Base-by-base conservation (phyloP, 345 rosid genomes). In the Noccaea caerulescens region DNA sequence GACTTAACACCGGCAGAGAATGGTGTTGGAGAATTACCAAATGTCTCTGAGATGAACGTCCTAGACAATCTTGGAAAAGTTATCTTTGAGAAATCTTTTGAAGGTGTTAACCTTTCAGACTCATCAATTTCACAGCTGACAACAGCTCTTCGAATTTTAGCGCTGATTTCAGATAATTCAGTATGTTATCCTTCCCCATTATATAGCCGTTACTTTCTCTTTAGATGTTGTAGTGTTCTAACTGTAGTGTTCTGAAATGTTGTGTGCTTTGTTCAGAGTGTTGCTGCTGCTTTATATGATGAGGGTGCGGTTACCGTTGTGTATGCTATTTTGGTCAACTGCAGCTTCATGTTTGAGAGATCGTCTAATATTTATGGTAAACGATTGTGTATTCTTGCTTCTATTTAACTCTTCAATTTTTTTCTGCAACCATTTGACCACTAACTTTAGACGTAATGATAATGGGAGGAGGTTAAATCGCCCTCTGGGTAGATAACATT, bases 41-140 rank as follows among this genome's bases (percentile, higher is more conserved):
- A 80, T 79, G 81, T 82, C 59, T 81, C 89, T 66, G 99, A 94
- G 67, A 72, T 85, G 76, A 89, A 88, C 80, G 84, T 84, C 46
- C 70, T 89, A 84, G 99, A 94, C 74, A 91, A 91, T 85, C 93
- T 94, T 63, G 90, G 83, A 77, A 91, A 89, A 80, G 77, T 91
- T 46, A 76, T 84, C 46, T 87, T 83, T 55, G 85, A 91, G 56
- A 93, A 91, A 84, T 80, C 91, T 65, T 93, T 86, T 79, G 97
- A 91, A 41, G 97, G 97, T 58, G 85, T 85, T 71, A 76, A 72
- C 68, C 95, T 94, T 49, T 86, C 93, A 27, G 99, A 94, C 63
- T 86, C 93, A 71, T 84, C 97, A 51, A 80, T 94, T 71, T 85
- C 91, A 32, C 96, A 94, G 88, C 68, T 94, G 85, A 94, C 91